A percentile compares a stretch with the other conserved stretches of the same genome.
Conservation (phyloP, 306 rosid genomes). For the Cajanus cajan region DNA sequence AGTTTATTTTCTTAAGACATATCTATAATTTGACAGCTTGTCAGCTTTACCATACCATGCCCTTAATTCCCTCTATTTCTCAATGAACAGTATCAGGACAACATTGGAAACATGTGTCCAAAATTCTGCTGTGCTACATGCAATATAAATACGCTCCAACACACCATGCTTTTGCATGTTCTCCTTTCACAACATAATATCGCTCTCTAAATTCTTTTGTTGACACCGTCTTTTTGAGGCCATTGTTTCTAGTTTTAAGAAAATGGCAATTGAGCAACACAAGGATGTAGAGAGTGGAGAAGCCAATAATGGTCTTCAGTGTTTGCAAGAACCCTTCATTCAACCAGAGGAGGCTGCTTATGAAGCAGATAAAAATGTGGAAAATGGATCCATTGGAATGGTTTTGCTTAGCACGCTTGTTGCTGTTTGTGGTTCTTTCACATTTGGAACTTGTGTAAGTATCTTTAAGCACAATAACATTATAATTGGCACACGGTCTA, state of each 20-base stretch:
- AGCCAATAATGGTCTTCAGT: constrained; percentile 5
- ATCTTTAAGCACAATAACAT: not conserved
- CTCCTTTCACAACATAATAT: not conserved
- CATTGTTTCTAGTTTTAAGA: not conserved
- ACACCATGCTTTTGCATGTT: constrained; percentile 29
- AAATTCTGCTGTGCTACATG: not conserved
- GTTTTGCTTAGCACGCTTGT: constrained; percentile 70
- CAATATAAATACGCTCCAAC: constrained; percentile 26
- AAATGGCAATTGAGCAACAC: constrained; percentile 53
- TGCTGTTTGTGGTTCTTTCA: constrained; percentile 82
- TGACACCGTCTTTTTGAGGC: not conserved
- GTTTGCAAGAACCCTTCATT: constrained; percentile 56
- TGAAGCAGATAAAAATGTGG: constrained; percentile 29
- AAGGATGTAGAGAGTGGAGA: constrained; percentile 57
- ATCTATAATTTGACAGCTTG: not conserved
- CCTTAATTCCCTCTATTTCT: not conserved
- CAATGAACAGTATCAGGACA: constrained; percentile 18
- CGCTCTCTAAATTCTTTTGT: not conserved
- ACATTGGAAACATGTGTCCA: not conserved
- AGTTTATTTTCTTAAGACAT: not conserved
- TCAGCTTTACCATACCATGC: not conserved
- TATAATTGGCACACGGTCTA: not conserved
- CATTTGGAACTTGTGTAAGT: constrained; percentile 86
- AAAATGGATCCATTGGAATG: constrained; percentile 64
- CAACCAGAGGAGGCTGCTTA: constrained; percentile 8